Base-by-base conservation (phyloP, 805 yeast genomes). In the Lipomyces yamadae region DNA sequence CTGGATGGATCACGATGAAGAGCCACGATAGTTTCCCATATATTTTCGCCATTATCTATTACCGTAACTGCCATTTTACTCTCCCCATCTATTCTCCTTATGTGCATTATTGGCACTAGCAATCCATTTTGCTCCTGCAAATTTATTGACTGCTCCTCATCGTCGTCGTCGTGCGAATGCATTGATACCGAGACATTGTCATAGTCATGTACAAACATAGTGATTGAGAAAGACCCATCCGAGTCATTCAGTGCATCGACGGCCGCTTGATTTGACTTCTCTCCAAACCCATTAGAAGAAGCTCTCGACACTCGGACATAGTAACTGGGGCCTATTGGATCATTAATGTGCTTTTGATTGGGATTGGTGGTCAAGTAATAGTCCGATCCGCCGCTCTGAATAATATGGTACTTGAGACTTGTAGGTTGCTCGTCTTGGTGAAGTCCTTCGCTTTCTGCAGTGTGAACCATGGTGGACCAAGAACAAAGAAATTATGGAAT, bases 331-430 rank as follows among this genome's bases (percentile, higher is more conserved):
- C 86, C 90, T 70, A 81, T 80, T 39, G 89, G 78, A 62, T 89
- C 84, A 69, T 82, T 83, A 48, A 84, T 75, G 74, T 88, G 92
- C 68, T 84, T 82, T 24, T 80, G 76, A 30, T 86, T 87, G 0
- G 92, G 92, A 71, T 86, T 88, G 0, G 93, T 88, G 0, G 92
- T 83, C 57, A 88, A 73, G 73, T 87, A 88, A 58, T 86, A 77
- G 70, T 84, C 87, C 7, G 50, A 34, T 52, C 80, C 81, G 10
- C 87, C 86, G 61, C 86, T 78, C 62, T 80, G 82, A 32, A 86
- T 74, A 4, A 88, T 78, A 73, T 89, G 92, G 72, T 88, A 89
- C 73, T 42, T 42, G 24, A 42, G 48, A 42, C 24, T 15, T 24
- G 24, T 42, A 11, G 48, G 48, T n/a, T 42, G 18, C 18, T 3